Evolutionary conservation across 768 basidiomycete genomes (phyloP), one percentile per base, ranked within the genome.

Genomic region (Russula sp.): DNA sequence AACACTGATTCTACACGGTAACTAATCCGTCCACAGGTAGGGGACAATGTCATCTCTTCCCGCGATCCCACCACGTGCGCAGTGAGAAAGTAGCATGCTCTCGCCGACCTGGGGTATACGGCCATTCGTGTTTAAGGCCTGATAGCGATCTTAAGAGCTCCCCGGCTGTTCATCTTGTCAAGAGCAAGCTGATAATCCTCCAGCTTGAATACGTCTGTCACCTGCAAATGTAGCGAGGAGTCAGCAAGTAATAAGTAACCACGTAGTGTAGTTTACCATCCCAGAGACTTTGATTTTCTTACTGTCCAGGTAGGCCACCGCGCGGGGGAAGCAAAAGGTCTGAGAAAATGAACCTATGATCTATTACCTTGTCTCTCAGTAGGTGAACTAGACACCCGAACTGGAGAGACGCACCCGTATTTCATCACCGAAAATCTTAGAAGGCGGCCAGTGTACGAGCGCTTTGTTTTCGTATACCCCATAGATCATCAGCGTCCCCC

Each of bases 271-370:
- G 64, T 75, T 79, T 32, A 90, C 87, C 79, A 92, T 89, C n/a
- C 88, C 89, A 72, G 87, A 86, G 27, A 88, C 82, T 59, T 79
- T 87, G 69, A 94, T 78, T 76, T 92, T 94, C 7, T 90, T 89
- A 66, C 84, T 84, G 69, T 96, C 93, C 20, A 96, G 84, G 73
- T 94, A 94, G 13, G 86, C 89, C 40, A 96, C 84, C 2, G 93
- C 91, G 6, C 93, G 86, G 49, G 92, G 91, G 86, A 96, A 94
- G 74, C 92, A 94, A 75, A 79, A 86, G 0, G 86, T 86, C 68
- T 94, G 93, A 9, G 92, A 88, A 78, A 94, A 94, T 0, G 92
- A 94, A 13, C 92, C 91, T 63, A 94, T 90, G 68, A 94, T 93
- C 88, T 91, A 59, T 42, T 35, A 9, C 9, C 1, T 47, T n/a